These are phyloP conservation scores for Decorospora gaudefroyi DNA, from an alignment of 2,329 filamentous ascomycete species.

Conservation along the genomic window DNA sequence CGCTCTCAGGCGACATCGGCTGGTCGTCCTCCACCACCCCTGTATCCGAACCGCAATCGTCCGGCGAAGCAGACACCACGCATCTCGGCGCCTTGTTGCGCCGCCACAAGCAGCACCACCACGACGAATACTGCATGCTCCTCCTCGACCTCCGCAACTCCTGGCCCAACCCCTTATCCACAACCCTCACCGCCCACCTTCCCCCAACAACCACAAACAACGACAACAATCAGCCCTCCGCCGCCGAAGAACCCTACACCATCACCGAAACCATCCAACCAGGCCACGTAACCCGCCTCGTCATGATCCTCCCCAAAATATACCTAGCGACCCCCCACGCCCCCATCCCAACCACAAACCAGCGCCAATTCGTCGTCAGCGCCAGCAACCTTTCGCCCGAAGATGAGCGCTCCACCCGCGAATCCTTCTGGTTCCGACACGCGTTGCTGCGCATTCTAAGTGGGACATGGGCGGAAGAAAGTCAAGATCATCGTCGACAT, in stretches of 20 bases:
- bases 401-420: constrained; percentile 73
- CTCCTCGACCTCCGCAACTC: constrained; percentile 85
- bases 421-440: constrained; percentile 91
- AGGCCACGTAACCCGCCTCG: constrained; percentile 69
- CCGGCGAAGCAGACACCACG: constrained; percentile 40
- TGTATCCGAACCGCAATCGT: background rate
- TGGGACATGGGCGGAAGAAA: constrained; percentile 71
- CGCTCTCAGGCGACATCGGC: constrained; percentile 70
- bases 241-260: constrained; percentile 23
- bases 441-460: constrained; percentile 72
- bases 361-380: constrained; percentile 91
- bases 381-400: constrained; percentile 78
- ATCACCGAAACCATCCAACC: constrained; percentile 58
- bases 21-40: constrained; percentile 53
- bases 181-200: constrained; percentile 62
- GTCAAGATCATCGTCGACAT: constrained; percentile 54
- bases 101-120: constrained; percentile 49
- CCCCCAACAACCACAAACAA: constrained; percentile 17
- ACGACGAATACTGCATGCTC: constrained; percentile 73
- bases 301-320: constrained; percentile 75
- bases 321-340: constrained; percentile 77
- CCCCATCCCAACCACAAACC: constrained; percentile 76
- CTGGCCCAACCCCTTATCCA: constrained; percentile 78
- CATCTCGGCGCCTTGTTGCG: constrained; percentile 54
- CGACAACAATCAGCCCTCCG: constrained; percentile 8